A percentile compares a stretch with the other conserved stretches of the same genome.
phyloP scores from a whole-genome alignment of 31 red algal species.

The Asparagopsis taxiformis region DNA sequence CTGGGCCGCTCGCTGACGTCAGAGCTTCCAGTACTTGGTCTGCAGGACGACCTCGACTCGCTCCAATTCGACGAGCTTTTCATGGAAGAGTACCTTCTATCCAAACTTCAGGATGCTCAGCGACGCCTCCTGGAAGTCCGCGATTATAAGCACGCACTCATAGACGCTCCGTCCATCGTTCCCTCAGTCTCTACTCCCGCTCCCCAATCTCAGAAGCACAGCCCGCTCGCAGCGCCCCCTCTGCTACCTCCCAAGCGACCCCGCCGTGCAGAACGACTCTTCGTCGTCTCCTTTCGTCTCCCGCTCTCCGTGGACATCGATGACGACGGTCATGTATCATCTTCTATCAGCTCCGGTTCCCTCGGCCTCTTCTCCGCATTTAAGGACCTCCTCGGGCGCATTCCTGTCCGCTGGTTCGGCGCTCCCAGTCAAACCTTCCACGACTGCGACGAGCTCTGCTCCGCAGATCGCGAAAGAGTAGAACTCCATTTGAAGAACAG shows the following conservation, averaged over 20 bases:
- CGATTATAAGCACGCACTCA: slow-evolving; percentile 53
- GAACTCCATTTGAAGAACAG: slow-evolving; percentile 45
- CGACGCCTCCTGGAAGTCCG: slow-evolving; percentile 70
- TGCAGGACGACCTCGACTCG: slow-evolving; percentile 54
- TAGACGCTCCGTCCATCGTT: slow-evolving; percentile 7
- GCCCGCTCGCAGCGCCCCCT: background rate
- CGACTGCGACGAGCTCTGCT: slow-evolving; percentile 7
- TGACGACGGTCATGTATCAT: slow-evolving; percentile 51
- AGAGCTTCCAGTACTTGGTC: slow-evolving; percentile 54
- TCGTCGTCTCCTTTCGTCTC: slow-evolving; percentile 63
- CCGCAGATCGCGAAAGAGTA: slow-evolving; percentile 39
- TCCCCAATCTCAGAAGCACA: background rate
- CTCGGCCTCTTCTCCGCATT: slow-evolving; percentile 76
- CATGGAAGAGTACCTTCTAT: slow-evolving; percentile 70
- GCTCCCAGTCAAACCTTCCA: slow-evolving; percentile 59
- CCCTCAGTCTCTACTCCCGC: slow-evolving; percentile 7
- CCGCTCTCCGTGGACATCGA: slow-evolving; percentile 56
- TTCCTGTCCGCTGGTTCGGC: slow-evolving; percentile 73
- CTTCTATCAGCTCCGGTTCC: slow-evolving; percentile 46
- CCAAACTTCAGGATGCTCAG: slow-evolving; percentile 78
- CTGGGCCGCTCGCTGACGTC: slow-evolving; percentile 67
- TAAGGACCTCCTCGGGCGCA: slow-evolving; percentile 46
- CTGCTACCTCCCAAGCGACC: slow-evolving; percentile 1
- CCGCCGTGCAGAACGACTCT: slow-evolving; percentile 35
- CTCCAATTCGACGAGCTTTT: slow-evolving; percentile 71